Evolutionary conservation across 2,329 filamentous ascomycete genomes (phyloP), one percentile per base, ranked within the genome.

Genomic region (Lachnellula arida): DNA sequence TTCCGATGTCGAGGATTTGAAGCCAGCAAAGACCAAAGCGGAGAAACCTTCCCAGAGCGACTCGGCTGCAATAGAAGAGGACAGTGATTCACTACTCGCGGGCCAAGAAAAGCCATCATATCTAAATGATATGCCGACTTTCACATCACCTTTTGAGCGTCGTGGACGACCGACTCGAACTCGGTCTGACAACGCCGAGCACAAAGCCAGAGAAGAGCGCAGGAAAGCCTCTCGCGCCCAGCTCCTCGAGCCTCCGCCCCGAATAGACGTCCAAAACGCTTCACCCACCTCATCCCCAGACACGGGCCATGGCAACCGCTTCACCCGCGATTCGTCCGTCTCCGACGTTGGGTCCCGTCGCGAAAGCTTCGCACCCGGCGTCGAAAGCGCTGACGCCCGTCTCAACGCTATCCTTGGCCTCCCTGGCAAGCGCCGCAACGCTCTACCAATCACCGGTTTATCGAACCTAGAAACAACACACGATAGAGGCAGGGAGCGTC

Each of bases 141-240:
- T 84, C 65, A 78, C 73, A 17, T 79, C 78, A 1, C 73, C 76
- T 2, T 70, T 74, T 49, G 73, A 74, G 50, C 69, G 69, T 17
- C 71, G 75, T 54, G 71, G 48, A 57, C 68, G 58, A 62, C 66
- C 67, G 48, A 60, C 39, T 15, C 46, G 58, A 8, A 56, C 68
- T 51, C 56, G 67, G 50, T 58, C 60, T 43, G 58, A 67, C 50
- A 62, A 66, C 51, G 22, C 50, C 56, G 43, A 58, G 19, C 46
- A 55, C 34, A 50, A 53, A 42, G 69, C 71, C 44, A 69, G 70
- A 46, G 68, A 72, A 52, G 66, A 72, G 25, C 63, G 67, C 8
- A 72, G 68, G 42, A 73, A 72, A 42, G 74, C 74, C 6, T 68
- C 73, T 19, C 72, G 74, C 12, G 74, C 78, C 56, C 68, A 76